Conservation (phyloP, 495 filamentous ascomycete species). For the Podospora australis region DNA sequence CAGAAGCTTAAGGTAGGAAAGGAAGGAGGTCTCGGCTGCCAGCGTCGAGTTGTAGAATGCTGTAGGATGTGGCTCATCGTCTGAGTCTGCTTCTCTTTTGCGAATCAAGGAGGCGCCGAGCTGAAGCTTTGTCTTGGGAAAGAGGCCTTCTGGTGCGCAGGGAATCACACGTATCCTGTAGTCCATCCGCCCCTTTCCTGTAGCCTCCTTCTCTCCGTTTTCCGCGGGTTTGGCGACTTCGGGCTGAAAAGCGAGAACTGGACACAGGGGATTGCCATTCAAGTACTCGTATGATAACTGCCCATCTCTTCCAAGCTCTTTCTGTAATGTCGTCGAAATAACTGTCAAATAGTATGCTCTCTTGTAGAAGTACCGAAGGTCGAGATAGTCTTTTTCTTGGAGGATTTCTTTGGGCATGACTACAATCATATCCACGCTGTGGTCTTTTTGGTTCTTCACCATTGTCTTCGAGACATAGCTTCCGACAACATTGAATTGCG, state of each 20-base stretch:
- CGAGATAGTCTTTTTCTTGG: constrained; percentile 90
- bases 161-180: constrained; percentile 74
- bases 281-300: constrained; percentile 58
- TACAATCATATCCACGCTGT: constrained; percentile 73
- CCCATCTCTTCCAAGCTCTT: constrained; percentile 44
- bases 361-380: constrained; percentile 92
- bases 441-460: constrained; percentile 48
- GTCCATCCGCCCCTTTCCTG: constrained; percentile 25
- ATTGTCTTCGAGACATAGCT: constrained; percentile 77
- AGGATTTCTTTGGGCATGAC: constrained; percentile 75
- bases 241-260: constrained; percentile 54
- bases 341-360: constrained; percentile 85
- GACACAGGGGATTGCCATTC: constrained; percentile 72
- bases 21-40: constrained; percentile 65
- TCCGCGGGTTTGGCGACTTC: constrained; percentile 8
- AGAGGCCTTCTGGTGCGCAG: constrained; percentile 57
- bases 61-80: constrained; percentile 45
- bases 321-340: constrained; percentile 61
- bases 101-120: constrained; percentile 68
- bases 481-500: constrained; percentile 79
- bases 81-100: constrained; percentile 32
- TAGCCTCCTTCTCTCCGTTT: constrained; percentile 7
- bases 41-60: constrained; percentile 87
- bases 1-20: constrained; percentile 66
- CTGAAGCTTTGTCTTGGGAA: constrained; percentile 59